phyloP scores from a whole-genome alignment of 2,329 filamentous ascomycete species.

The Fonsecaea pedrosoi region DNA sequence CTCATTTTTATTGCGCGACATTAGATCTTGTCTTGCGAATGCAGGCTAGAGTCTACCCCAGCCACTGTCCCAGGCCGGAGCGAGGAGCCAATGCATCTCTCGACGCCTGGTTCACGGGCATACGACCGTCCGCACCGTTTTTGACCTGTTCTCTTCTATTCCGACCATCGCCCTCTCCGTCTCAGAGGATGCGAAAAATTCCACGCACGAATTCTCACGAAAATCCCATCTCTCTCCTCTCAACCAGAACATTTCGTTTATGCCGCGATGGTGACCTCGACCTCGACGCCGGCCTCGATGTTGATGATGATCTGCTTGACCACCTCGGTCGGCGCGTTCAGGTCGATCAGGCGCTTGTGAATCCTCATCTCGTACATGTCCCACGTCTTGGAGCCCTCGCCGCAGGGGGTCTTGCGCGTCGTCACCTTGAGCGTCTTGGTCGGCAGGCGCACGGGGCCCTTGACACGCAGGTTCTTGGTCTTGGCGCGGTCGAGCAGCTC shows the following conservation, averaged over 20 bases:
- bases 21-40: not conserved
- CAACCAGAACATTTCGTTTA: constrained; percentile 43
- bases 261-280: constrained; percentile 61
- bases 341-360: constrained; percentile 97
- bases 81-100: not conserved
- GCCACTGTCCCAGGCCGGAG: not conserved
- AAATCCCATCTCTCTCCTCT: not conserved
- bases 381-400: constrained; percentile 99
- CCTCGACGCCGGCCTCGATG: constrained; percentile 61
- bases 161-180: not conserved
- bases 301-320: constrained; percentile 63
- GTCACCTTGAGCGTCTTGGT: constrained; percentile 96
- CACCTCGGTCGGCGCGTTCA: constrained; percentile 93
- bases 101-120: not conserved
- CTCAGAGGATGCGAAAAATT: not conserved
- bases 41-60: too few relatives aligned
- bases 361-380: constrained; percentile 99
- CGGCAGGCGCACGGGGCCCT: constrained; percentile 96
- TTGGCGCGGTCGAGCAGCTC: constrained; percentile 99
- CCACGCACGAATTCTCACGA: not conserved
- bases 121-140: not conserved
- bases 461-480: constrained; percentile 97
- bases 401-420: constrained; percentile 98
- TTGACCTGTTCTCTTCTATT: not conserved
- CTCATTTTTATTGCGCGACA: not conserved